Percentiles rank a stretch among this genome's conserved stretches.
Conservation (phyloP, 108 stramenopile species). For the Fistulifera pelliculosa region DNA sequence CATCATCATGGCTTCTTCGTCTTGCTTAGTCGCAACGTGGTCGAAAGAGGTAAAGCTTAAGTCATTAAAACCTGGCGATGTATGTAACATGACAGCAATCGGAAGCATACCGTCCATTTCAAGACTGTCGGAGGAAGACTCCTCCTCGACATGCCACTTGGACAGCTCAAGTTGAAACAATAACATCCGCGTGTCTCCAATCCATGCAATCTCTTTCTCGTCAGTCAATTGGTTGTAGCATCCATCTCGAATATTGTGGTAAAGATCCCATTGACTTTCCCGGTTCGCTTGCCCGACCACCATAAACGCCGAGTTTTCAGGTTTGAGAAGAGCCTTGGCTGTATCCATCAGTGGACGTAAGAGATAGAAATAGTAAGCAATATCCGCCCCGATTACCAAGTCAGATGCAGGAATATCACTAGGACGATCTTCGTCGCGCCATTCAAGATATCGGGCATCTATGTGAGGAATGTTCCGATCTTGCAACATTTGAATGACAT, state of each 20-base stretch:
- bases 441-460: slow-evolving; percentile 12
- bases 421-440: slow-evolving; percentile 9
- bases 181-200: slow-evolving; percentile 11
- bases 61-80: neutral
- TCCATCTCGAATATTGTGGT: slow-evolving; percentile 16
- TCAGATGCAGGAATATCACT: slow-evolving; percentile 4
- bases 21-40: slow-evolving; percentile 13
- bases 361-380: slow-evolving; percentile 23
- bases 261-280: slow-evolving; percentile 21
- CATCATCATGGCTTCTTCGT: slow-evolving; percentile 9
- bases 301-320: neutral
- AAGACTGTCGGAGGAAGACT: neutral
- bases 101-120: slow-evolving; percentile 9
- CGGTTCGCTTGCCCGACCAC: slow-evolving; percentile 23
- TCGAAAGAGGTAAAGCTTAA: slow-evolving; percentile 5
- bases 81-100: slow-evolving; percentile 8
- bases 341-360: slow-evolving; percentile 22
- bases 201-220: slow-evolving; percentile 11
- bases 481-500: slow-evolving; percentile 1
- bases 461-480: neutral
- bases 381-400: slow-evolving; percentile 16
- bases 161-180: slow-evolving; percentile 14
- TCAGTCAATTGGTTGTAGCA: slow-evolving; percentile 26
- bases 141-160: slow-evolving; percentile 3
- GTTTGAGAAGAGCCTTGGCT: neutral